Conservation (phyloP, 2,329 filamentous ascomycete genomes). For the Fusarium pseudograminearum region DNA sequence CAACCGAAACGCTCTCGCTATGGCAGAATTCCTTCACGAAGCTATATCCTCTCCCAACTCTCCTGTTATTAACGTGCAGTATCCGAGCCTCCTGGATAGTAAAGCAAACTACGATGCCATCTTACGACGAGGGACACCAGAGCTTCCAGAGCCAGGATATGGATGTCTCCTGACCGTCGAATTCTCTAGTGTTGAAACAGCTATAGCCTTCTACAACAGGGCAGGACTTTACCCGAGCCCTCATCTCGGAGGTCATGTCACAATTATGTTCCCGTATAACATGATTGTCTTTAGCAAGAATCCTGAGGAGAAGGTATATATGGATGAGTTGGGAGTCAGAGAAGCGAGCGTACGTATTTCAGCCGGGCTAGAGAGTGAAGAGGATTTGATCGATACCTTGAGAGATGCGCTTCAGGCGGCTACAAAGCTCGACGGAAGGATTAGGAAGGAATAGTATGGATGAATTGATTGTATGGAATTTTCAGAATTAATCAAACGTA, state of each 20-base stretch:
- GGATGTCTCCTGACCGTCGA: conserved; percentile 67
- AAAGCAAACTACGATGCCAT: conserved; percentile 52
- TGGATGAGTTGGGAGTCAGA: conserved; percentile 54
- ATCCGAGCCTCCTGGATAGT: conserved; percentile 56
- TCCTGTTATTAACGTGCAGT: conserved; percentile 57
- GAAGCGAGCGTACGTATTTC: conserved; percentile 60
- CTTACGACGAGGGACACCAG: conserved; percentile 54
- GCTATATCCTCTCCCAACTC: conserved; percentile 47
- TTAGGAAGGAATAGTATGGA: background rate
- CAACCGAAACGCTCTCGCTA: conserved; percentile 59
- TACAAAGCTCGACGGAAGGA: conserved; percentile 22
- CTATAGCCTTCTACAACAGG: conserved; percentile 63
- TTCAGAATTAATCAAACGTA: conserved; percentile 28
- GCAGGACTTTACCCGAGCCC: conserved; percentile 64
- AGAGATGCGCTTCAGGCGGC: conserved; percentile 51
- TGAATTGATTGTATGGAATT: background rate
- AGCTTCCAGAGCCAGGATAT: conserved; percentile 64
- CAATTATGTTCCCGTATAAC: conserved; percentile 62
- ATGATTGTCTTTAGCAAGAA: conserved; percentile 58
- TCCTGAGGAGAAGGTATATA: conserved; percentile 52
- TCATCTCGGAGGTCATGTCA: conserved; percentile 66
- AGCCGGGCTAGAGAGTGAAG: conserved; percentile 60
- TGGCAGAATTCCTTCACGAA: conserved; percentile 56
- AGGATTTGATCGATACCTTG: conserved; percentile 57
- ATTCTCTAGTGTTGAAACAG: conserved; percentile 56